Base-by-base conservation (phyloP, 2,329 filamentous ascomycete species). In the Aspergillus quadricinctus region DNA sequence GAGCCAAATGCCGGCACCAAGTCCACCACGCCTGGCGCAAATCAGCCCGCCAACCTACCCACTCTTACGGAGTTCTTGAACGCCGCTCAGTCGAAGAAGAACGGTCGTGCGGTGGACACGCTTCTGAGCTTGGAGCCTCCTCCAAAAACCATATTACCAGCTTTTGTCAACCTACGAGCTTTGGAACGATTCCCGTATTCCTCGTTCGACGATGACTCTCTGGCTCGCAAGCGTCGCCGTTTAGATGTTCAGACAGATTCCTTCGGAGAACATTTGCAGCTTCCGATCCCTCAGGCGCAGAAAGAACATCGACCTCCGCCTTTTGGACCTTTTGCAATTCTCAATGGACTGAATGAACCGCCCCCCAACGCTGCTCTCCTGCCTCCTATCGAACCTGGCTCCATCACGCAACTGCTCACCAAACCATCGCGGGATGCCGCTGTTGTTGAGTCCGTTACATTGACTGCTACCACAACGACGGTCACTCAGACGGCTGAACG, bases 321-420 rank as follows among this genome's bases (percentile, higher is more conserved):
- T 6, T 75, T 78, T 63, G 71, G 75, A 25, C 72, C 76, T 25
- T 73, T 79, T 61, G 75, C 77, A 48, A 78, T 79, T 57, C 69
- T 87, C 10, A 84, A 84, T 64, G 83, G 83, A 7, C 69, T 87
- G 46, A 83, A 86, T 69, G 83, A 87, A 59, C 84, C 84, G 2
- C 84, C 84, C 14, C 83, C 83, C 8, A 81, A 85, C 67, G 82
- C 82, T 48, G 79, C 81, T 11, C 70, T 86, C 6, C 80, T 87
- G 49, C 84, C 84, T 5, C 82, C 82, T 3, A 87, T 87, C 54
- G 82, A 81, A 61, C 76, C 80, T 29, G 79, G 80, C 28, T 70
- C 71, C 11, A 70, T 74, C 28, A 66, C 71, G 3, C 68, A 71
- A 31, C 70, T 75, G 50, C 57, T 76, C 41, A 72, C 67, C 4